phyloP scores from a whole-genome alignment of 2,329 filamentous ascomycete species.

The Corinectria fuckeliana region DNA sequence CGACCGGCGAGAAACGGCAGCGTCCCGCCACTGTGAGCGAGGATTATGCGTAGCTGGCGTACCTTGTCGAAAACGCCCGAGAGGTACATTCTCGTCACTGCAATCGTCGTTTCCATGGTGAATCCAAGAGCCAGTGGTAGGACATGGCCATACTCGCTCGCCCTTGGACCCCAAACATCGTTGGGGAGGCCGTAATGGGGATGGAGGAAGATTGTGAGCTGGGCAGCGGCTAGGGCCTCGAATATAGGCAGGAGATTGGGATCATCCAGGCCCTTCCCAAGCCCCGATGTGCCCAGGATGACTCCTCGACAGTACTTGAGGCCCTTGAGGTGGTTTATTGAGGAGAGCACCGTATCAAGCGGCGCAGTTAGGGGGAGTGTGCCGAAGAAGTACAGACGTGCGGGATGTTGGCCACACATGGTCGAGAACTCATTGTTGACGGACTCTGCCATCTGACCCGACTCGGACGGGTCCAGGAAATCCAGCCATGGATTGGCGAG shows the following conservation, averaged over 20 bases:
- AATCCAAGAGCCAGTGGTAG: slow-evolving; percentile 86
- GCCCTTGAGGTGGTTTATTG: slow-evolving; percentile 67
- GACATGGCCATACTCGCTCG: slow-evolving; percentile 81
- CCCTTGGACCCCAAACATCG: slow-evolving; percentile 78
- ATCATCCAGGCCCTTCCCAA: slow-evolving; percentile 84
- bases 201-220: slow-evolving; percentile 80
- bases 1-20: slow-evolving; percentile 87
- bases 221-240: slow-evolving; percentile 67
- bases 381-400: slow-evolving; percentile 82
- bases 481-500: slow-evolving; percentile 95
- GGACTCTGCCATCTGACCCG: slow-evolving; percentile 64
- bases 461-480: slow-evolving; percentile 70
- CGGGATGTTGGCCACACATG: slow-evolving; percentile 71
- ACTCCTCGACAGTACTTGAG: slow-evolving; percentile 80
- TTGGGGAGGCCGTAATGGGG: slow-evolving; percentile 89
- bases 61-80: slow-evolving; percentile 83
- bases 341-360: slow-evolving; percentile 63
- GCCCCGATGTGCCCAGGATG: slow-evolving; percentile 83
- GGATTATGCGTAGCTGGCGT: slow-evolving; percentile 70
- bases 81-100: slow-evolving; percentile 86
- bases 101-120: slow-evolving; percentile 91
- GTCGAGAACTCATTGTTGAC: slow-evolving; percentile 81
- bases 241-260: slow-evolving; percentile 74
- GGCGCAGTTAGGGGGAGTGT: slow-evolving; percentile 78
- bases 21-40: slow-evolving; percentile 89